Evolutionary conservation across 768 basidiomycete species (phyloP), one percentile per base, ranked within the genome.

Genomic region (Termitomyces sp.): DNA sequence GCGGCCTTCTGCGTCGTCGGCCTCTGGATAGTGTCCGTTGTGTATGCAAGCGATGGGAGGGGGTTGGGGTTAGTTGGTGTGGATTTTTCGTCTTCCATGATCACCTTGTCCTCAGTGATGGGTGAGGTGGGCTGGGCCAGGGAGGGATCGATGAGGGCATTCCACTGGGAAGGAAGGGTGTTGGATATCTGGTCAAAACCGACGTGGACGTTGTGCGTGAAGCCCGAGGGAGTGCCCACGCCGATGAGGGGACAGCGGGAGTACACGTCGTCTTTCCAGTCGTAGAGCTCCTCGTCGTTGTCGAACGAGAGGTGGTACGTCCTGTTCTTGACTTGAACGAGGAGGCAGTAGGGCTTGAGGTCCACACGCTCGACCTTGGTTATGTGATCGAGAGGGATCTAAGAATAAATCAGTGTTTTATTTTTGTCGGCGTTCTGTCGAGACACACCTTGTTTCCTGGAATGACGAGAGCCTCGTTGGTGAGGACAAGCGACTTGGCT

Each of bases 211-310:
- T 75, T 72, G 63, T 78, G 77, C 26, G 70, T 66, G 55, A 78
- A 77, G 36, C 67, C 71, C 46, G 70, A 74, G 18, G 76, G 75
- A 14, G 62, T 66, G 38, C 72, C 72, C 26, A 69, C 69, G 32
- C 66, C 68, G 4, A 76, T 73, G 11, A 72, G 65, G 7, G 74
- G 74, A 45, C 71, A 74, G 5, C 75, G 71, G 45, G 68, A 67
- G 60, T 76, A 77, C 30, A 78, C 72, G 58, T 77, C 77, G 57
- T 78, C 77, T 52, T 75, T 75, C 76, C 77, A 78, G 59, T 76
- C 75, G 60, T 78, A 77, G 10, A 78, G 68, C 56, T 75, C 75
- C 20, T 66, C 64, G 56, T 77, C 76, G 22, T 66, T 70, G 36
- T 71, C 64, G 49, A 77, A 76, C 0, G 75, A 71, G 26, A 77